Evolutionary conservation across 768 basidiomycete genomes (phyloP), one percentile per base, ranked within the genome.

Genomic region (Leccinum disarticulatum): DNA sequence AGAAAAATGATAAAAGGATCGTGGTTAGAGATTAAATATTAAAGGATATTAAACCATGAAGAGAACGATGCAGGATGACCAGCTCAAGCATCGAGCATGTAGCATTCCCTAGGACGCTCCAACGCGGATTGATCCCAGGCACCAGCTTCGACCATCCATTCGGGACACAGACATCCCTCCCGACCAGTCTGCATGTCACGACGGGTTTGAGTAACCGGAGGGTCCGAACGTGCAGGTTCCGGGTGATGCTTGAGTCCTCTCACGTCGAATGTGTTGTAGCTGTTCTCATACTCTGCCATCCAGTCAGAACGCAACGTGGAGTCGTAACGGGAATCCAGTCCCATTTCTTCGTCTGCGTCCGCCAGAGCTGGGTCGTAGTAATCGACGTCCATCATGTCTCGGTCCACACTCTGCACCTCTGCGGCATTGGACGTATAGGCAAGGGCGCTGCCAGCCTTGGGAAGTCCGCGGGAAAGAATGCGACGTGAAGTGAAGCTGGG

Each of bases 101-200:
- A 27, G 33, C n/a, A 52, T 0, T 56, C 52, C 19, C 36, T 36
- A 57, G 31, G 54, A 3, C 33, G 19, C 5, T 47, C 28, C 28
- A 59, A 35, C 15, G 14, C 14, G 4, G 63, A 58, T 6, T 47
- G 1, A 10, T 62, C 54, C 67, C 67, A 66, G 51, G 54, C 17
- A 1, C 64, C 52, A 10, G 35, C 43, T 31, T 68, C 57, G 50
- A 50, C 51, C 67, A 69, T 69, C 67, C 67, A 68, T 8, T 68
- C 67, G n/a, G 67, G 60, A 13, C 62, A 68, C 5, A 68, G 57
- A 53, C 64, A 66, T n/a, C 60, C 67, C 2, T 64, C 60, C 13
- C 33, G 61, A 6, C 33, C 33, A 0, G 48, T 52, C 19, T 4
- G 19, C 7, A 6, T 1, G 10, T 60, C 47, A 25, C 38, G 6